phyloP scores from a whole-genome alignment of 2,329 filamentous ascomycete species.

The Fusarium papillatum region DNA sequence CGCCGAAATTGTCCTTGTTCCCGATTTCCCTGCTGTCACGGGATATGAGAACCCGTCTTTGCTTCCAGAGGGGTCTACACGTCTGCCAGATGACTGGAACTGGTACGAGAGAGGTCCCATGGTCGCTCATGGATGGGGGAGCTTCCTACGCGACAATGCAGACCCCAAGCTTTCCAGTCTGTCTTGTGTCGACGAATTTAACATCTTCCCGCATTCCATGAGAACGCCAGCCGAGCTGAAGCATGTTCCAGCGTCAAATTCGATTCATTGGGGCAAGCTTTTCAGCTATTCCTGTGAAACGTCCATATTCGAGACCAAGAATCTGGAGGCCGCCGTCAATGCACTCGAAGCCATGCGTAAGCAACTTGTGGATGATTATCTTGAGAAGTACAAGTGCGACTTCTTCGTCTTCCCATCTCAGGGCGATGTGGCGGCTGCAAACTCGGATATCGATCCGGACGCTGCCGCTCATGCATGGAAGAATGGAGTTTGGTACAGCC shows the following conservation, averaged over 20 bases:
- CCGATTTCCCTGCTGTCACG: conserved; percentile 59
- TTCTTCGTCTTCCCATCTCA: conserved; percentile 62
- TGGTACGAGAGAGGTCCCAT: conserved; percentile 41
- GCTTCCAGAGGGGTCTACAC: conserved; percentile 47
- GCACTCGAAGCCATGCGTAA: conserved; percentile 61
- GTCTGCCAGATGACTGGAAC: conserved; percentile 58
- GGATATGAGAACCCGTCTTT: conserved; percentile 59
- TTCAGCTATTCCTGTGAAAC: not conserved
- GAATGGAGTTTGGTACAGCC: conserved; percentile 66
- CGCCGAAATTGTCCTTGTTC: conserved; percentile 10
- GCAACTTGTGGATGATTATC: conserved; percentile 63
- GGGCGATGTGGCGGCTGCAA: conserved; percentile 63
- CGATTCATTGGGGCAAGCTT: conserved; percentile 20
- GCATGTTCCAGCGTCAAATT: conserved; percentile 3
- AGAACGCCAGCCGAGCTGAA: conserved; percentile 14
- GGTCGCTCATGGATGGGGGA: conserved; percentile 35
- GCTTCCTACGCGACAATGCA: conserved; percentile 10
- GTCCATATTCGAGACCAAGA: conserved; percentile 56
- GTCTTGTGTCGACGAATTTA: conserved; percentile 52
- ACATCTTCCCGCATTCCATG: conserved; percentile 47
- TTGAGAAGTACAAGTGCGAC: conserved; percentile 56
- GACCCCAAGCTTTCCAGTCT: conserved; percentile 42
- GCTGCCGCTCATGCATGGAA: conserved; percentile 31
- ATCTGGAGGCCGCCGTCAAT: conserved; percentile 56
- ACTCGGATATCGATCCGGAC: conserved; percentile 55